Conservation (phyloP, 352 stramenopile genomes). For the Globisporangium emineosum region DNA sequence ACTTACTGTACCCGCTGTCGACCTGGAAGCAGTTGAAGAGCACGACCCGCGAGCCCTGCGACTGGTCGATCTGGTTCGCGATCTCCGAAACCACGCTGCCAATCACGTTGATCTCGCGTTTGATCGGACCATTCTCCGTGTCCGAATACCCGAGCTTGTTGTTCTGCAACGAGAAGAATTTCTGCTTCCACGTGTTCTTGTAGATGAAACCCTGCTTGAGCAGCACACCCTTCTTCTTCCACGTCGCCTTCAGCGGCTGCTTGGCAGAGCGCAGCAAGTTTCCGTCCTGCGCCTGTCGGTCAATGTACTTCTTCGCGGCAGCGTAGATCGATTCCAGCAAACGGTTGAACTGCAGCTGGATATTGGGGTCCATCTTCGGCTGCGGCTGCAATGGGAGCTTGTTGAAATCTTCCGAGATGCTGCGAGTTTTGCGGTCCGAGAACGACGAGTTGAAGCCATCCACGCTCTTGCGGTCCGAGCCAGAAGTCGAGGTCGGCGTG, state of each 20-base stretch:
- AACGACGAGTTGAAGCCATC: slow-evolving; percentile 43
- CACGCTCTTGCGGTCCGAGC: slow-evolving; percentile 42
- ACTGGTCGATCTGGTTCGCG: slow-evolving; percentile 86
- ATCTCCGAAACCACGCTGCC: slow-evolving; percentile 76
- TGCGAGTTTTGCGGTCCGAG: slow-evolving; percentile 60
- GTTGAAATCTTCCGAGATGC: slow-evolving; percentile 77
- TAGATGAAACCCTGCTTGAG: slow-evolving; percentile 89
- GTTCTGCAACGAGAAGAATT: slow-evolving; percentile 85
- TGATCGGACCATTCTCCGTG: slow-evolving; percentile 76
- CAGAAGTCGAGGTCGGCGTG: slow-evolving; percentile 50
- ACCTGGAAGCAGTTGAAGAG: slow-evolving; percentile 87
- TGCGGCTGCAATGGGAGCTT: slow-evolving; percentile 52
- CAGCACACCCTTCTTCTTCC: slow-evolving; percentile 88
- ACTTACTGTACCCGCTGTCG: slow-evolving; percentile 81
- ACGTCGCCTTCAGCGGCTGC: slow-evolving; percentile 70
- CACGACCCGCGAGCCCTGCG: slow-evolving; percentile 78
- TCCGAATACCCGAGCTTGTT: slow-evolving; percentile 85
- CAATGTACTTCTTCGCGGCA: slow-evolving; percentile 84
- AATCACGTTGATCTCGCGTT: slow-evolving; percentile 87
- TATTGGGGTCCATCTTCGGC: slow-evolving; percentile 84
- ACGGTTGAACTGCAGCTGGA: slow-evolving; percentile 79
- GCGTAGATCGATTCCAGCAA: slow-evolving; percentile 85
- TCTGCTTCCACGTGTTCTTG: slow-evolving; percentile 89
- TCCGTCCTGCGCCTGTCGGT: slow-evolving; percentile 58
- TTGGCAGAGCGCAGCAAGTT: slow-evolving; percentile 51